A percentile compares a stretch with the other conserved stretches of the same genome.
phyloP scores from a whole-genome alignment of 352 stramenopile species.

The Phytophthora pistaciae region DNA sequence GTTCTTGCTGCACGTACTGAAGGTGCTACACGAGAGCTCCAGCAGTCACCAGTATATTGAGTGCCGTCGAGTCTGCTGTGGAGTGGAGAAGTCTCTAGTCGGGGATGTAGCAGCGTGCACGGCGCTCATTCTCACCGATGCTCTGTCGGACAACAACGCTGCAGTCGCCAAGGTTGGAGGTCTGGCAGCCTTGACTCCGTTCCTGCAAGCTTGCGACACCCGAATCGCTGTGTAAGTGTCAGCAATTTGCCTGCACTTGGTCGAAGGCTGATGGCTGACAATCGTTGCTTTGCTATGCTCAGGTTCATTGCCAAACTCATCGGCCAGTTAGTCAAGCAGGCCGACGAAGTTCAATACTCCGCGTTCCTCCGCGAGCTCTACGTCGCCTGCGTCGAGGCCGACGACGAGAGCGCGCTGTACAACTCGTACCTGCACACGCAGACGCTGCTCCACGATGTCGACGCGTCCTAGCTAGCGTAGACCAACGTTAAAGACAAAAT shows the following conservation, averaged over 20 bases:
- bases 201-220: slow-evolving; percentile 52
- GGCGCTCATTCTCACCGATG: slow-evolving; percentile 39
- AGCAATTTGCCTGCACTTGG: neutral
- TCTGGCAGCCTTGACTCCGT: slow-evolving; percentile 27
- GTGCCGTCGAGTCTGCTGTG: slow-evolving; percentile 51
- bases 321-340: slow-evolving; percentile 38
- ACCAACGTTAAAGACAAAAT: slow-evolving; percentile 17
- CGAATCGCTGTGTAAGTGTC: slow-evolving; percentile 55
- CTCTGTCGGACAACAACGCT: slow-evolving; percentile 18
- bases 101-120: slow-evolving; percentile 41
- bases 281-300: slow-evolving; percentile 2
- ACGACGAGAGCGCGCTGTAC: slow-evolving; percentile 48
- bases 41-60: slow-evolving; percentile 9
- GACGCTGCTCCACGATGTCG: slow-evolving; percentile 36
- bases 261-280: slow-evolving; percentile 1
- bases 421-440: slow-evolving; percentile 49
- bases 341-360: slow-evolving; percentile 37
- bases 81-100: slow-evolving; percentile 26
- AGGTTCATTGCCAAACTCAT: slow-evolving; percentile 57
- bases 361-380: slow-evolving; percentile 52
- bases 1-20: slow-evolving; percentile 50
- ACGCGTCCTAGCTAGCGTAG: neutral
- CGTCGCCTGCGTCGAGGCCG: slow-evolving; percentile 44
- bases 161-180: slow-evolving; percentile 16
- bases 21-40: slow-evolving; percentile 30